Conservation (phyloP, 345 rosid genomes). For the Sisymbrium irio region DNA sequence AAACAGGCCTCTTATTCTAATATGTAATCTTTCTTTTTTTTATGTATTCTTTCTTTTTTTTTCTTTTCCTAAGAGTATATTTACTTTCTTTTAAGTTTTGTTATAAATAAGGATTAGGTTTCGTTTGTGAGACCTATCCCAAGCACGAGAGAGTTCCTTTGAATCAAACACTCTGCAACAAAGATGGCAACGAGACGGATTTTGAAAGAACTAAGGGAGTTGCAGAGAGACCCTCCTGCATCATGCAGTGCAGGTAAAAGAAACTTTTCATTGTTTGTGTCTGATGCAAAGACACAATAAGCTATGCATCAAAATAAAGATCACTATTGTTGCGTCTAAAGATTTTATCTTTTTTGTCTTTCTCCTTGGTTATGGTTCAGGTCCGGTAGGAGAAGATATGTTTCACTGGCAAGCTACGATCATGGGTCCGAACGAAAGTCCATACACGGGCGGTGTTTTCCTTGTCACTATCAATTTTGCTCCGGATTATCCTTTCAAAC, state of each 20-base stretch:
- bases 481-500: slow-evolving; percentile 69
- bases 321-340: slow-evolving; percentile 7
- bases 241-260: slow-evolving; percentile 69
- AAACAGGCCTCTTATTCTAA: slow-evolving; percentile 16
- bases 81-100: background rate
- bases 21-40: background rate
- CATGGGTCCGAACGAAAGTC: slow-evolving; percentile 64
- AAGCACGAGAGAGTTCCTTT: background rate
- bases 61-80: no score
- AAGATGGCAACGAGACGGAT: slow-evolving; percentile 61
- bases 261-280: background rate
- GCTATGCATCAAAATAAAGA: background rate
- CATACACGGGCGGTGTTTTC: slow-evolving; percentile 69
- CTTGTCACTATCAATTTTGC: slow-evolving; percentile 61
- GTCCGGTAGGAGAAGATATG: slow-evolving; percentile 66
- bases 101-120: slow-evolving; percentile 4
- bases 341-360: background rate
- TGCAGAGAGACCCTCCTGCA: slow-evolving; percentile 71
- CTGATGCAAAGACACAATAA: slow-evolving; percentile 2
- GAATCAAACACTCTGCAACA: background rate
- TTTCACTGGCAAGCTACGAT: slow-evolving; percentile 79
- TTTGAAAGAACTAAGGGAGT: slow-evolving; percentile 60
- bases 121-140: background rate
- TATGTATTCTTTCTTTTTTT: background rate
- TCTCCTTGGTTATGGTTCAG: slow-evolving; percentile 23